Percentiles rank a stretch among this genome's conserved stretches.
phyloP scores from a whole-genome alignment of 805 yeast species.

The Starmerella scarabaei region DNA sequence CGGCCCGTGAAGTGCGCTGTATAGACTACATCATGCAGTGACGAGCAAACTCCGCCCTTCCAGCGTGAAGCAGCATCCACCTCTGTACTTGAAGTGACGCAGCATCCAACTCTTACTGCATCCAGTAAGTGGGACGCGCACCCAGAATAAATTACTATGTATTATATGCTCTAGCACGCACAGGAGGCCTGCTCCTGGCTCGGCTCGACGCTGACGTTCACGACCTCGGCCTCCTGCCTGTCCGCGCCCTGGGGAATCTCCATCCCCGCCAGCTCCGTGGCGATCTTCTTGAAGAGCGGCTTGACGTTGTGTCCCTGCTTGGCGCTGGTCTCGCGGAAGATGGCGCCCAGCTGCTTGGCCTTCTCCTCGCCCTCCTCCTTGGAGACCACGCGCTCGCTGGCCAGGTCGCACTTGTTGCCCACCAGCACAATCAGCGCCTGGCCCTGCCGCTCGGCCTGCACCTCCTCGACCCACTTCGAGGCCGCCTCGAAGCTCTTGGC shows the following conservation, averaged over 20 bases:
- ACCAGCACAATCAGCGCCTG: conserved; percentile 82
- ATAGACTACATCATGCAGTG: too few relatives aligned
- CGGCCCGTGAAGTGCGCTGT: too few relatives aligned
- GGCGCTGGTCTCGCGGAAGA: conserved; percentile 85
- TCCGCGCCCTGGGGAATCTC: conserved; percentile 28
- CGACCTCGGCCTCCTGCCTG: conserved; percentile 19
- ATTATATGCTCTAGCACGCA: conserved; percentile 18
- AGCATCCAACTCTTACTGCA: too few relatives aligned
- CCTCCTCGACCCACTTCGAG: conserved; percentile 89
- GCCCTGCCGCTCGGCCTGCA: conserved; percentile 78
- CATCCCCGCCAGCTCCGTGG: conserved; percentile 80
- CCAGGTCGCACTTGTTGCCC: conserved; percentile 82
- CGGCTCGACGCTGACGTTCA: conserved; percentile 23
- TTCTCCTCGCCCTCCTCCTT: conserved; percentile 79
- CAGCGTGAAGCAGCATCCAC: too few relatives aligned
- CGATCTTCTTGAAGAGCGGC: conserved; percentile 75
- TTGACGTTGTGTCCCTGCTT: conserved; percentile 92
- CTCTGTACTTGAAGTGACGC: too few relatives aligned
- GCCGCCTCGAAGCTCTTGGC: conserved; percentile 69
- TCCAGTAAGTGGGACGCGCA: too few relatives aligned
- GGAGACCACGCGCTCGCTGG: conserved; percentile 72
- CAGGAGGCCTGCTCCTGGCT: conserved; percentile 23
- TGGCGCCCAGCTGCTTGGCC: conserved; percentile 60
- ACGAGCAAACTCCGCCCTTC: too few relatives aligned
- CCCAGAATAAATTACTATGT: too few relatives aligned